Evolutionary conservation across 495 filamentous ascomycete species (phyloP).

Genomic region (Penicillium riverlandense): DNA sequence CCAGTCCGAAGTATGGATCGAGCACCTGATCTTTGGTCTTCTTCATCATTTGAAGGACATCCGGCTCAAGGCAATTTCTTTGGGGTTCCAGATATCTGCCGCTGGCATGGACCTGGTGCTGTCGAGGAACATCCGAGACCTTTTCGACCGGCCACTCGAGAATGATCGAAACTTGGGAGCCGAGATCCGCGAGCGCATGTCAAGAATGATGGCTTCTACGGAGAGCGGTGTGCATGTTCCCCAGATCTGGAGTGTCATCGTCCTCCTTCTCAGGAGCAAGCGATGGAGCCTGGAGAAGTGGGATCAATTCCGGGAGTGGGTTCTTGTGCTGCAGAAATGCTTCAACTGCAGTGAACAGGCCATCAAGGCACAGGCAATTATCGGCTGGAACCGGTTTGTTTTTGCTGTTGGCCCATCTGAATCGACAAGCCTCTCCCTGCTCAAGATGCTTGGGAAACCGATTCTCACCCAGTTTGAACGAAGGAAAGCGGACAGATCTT

Average conservation of each 20-base stretch:
- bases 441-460: constrained; percentile 63
- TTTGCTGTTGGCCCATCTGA: constrained; percentile 59
- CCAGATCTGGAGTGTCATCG: constrained; percentile 77
- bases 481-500: constrained; percentile 48
- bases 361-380: constrained; percentile 68
- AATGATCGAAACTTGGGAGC: constrained; percentile 55
- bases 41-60: constrained; percentile 72
- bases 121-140: constrained; percentile 54
- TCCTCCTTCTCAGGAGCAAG: constrained; percentile 64
- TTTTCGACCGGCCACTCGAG: constrained; percentile 52
- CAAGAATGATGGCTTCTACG: constrained; percentile 58
- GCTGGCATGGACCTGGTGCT: constrained; percentile 59
- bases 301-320: constrained; percentile 65
- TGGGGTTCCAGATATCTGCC: constrained; percentile 61
- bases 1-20: constrained; percentile 54
- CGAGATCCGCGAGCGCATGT: constrained; percentile 59
- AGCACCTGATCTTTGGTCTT: constrained; percentile 73
- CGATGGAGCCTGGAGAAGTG: constrained; percentile 58
- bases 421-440: constrained; percentile 47
- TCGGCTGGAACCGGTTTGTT: constrained; percentile 78
- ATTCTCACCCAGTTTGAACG: constrained; percentile 62
- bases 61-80: constrained; percentile 60
- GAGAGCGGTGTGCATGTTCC: constrained; percentile 65
- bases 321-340: constrained; percentile 69
- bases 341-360: constrained; percentile 72